Conservation (phyloP, 1,284 basidiomycete genomes). For the Ceratobasidium papillatum region DNA sequence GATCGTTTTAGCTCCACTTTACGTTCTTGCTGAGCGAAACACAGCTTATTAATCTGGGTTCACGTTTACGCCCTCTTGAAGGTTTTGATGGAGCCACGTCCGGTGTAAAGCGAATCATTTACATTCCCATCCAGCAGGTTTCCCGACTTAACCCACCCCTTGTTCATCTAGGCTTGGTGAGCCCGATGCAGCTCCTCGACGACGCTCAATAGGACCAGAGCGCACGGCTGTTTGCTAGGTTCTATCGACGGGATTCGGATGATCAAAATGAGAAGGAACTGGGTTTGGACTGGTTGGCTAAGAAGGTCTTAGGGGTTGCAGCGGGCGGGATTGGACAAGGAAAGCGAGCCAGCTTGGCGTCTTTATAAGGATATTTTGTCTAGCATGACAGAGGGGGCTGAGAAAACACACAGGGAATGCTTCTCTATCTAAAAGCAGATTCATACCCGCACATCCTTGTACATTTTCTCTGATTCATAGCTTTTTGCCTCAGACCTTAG, state of each 20-base stretch:
- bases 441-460: too few species aligned
- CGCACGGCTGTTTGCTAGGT: conserved; percentile 78
- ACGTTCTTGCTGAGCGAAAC: background rate
- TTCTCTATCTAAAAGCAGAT: too few species aligned
- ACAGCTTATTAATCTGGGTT: conserved; percentile 91
- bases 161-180: conserved; percentile 89
- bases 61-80: conserved; percentile 99
- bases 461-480: too few species aligned
- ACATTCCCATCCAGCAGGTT: conserved; percentile 99
- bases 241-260: conserved; percentile 66
- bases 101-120: conserved; percentile 96
- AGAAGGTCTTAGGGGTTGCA: conserved; percentile 63
- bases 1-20: background rate
- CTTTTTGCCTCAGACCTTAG: too few species aligned
- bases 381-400: conserved; percentile 71
- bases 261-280: conserved; percentile 47
- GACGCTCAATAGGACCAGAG: conserved; percentile 90
- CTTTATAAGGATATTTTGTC: conserved; percentile 92
- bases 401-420: conserved; percentile 54
- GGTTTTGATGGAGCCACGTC: conserved; percentile 97
- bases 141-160: conserved; percentile 53
- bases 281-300: conserved; percentile 61
- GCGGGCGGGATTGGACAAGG: conserved; percentile 61
- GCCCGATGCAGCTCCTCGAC: conserved; percentile 84
- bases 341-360: conserved; percentile 86